Evolutionary conservation across 148 eudicot species (phyloP), one percentile per base, ranked within the genome.

Genomic region (Persicaria tinctoria): DNA sequence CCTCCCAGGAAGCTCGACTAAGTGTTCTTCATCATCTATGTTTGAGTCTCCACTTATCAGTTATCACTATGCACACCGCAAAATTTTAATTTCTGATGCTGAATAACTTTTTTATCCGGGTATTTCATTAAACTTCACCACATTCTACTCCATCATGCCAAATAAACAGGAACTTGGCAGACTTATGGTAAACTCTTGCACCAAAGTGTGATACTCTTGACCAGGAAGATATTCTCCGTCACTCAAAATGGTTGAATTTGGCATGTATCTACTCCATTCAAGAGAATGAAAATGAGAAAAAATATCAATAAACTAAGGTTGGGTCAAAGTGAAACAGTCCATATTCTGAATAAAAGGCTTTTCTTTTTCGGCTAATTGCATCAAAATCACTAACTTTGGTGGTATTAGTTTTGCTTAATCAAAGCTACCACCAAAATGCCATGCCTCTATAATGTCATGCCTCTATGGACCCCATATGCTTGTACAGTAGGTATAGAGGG

Each of bases 21-120:
- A 75, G 72, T 75, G 72, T 68, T 44, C 41, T 45, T 75, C 69
- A 32, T 55, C 27, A 75, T 63, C 46, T 20, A 75, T 23, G 47
- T 74, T 74, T 59, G 55, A 32, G 41, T 32, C 2, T 32, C 41
- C 41, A 32, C 41, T 32, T 32, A 2, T 23, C 41, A 32, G 1
- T 32, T 32, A 2, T 23, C 41, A 32, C 41, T 32, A 32, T 32
- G 41, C 3, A 32, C 41, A 32, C 41, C 41, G 3, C 41, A 1
- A 32, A 32, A 32, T 1, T 32, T 32, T 32, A 32, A 32, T 32
- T 32, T 32, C 41, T 32, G 41, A 32, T 32, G 41, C 41, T 32
- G 41, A 32, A 2, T 32, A 32, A 32, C 41, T 32, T 32, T 32
- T 0, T 32, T 32, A 32, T 32, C 41, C 41, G 41, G 41, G 41